These are phyloP conservation scores for Anacardium occidentale DNA, from an alignment of 345 rosid genomes.

Conservation along the genomic window DNA sequence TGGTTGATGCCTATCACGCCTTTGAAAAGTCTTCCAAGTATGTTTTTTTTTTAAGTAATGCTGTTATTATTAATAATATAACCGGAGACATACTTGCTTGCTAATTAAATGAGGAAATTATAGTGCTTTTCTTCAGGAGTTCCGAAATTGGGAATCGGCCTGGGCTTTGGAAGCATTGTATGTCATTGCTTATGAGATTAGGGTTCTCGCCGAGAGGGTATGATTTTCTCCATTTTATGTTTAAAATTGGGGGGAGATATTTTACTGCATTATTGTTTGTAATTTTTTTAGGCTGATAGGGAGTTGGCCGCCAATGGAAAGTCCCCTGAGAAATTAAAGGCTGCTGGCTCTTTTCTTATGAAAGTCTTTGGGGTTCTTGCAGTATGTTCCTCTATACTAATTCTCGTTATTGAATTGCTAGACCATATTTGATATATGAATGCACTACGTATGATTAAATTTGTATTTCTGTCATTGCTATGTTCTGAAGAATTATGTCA, in stretches of 20 bases:
- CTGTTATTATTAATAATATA: background rate
- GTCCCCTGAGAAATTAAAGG: constrained; percentile 91
- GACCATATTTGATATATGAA: constrained; percentile 1
- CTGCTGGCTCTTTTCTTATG: constrained; percentile 94
- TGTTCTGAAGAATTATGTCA: constrained; percentile 4
- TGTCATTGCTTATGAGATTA: constrained; percentile 82
- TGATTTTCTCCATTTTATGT: background rate
- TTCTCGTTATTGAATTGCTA: background rate
- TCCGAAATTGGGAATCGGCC: constrained; percentile 96
- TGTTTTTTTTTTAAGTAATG: background rate
- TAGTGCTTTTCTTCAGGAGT: constrained; percentile 96
- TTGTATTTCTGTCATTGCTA: constrained; percentile 12
- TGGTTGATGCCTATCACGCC: constrained; percentile 72
- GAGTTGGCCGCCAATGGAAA: constrained; percentile 76
- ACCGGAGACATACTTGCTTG: background rate
- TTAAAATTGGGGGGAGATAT: background rate
- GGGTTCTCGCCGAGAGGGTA: constrained; percentile 97
- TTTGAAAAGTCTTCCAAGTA: constrained; percentile 88
- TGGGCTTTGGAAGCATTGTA: constrained; percentile 92
- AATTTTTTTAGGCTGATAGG: constrained; percentile 66
- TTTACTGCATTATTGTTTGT: constrained; percentile 5
- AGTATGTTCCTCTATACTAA: constrained; percentile 44
- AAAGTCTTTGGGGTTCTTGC: constrained; percentile 95
- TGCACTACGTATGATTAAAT: background rate
- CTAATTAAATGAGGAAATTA: constrained; percentile 11